Evolutionary conservation across 2,329 filamentous ascomycete genomes (phyloP).

Genomic region (Uncinocarpus reesii): DNA sequence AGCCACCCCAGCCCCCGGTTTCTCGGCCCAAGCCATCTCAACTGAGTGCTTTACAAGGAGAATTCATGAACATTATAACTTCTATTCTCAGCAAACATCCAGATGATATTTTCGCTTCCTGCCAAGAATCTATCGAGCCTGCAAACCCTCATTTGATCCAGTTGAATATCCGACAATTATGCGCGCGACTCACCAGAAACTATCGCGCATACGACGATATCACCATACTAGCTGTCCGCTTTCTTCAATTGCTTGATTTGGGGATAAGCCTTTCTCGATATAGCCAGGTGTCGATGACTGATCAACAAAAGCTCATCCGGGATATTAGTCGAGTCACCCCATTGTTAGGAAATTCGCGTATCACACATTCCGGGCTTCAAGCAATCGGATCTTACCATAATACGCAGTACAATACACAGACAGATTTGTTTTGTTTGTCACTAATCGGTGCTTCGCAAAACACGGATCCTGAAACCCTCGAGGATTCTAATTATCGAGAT

Average conservation of each 20-base stretch:
- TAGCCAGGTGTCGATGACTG: conserved; percentile 17
- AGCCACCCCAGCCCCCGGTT: conserved; percentile 56
- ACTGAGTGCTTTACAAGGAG: conserved; percentile 63
- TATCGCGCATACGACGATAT: conserved; percentile 81
- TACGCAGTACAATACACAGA: conserved; percentile 20
- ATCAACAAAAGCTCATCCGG: conserved; percentile 20
- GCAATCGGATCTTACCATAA: neutral
- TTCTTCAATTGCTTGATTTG: conserved; percentile 67
- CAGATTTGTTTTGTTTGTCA: conserved; percentile 31
- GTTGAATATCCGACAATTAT: conserved; percentile 56
- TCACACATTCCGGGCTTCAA: neutral
- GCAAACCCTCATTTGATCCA: conserved; percentile 36
- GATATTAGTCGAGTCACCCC: conserved; percentile 31
- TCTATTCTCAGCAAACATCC: conserved; percentile 42
- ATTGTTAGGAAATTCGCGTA: conserved; percentile 27
- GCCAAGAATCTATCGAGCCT: conserved; percentile 18
- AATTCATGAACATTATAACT: conserved; percentile 68
- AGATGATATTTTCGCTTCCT: conserved; percentile 23
- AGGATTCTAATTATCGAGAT: conserved; percentile 37
- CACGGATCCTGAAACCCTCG: conserved; percentile 31
- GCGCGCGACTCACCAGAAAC: conserved; percentile 55
- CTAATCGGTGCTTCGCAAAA: conserved; percentile 28
- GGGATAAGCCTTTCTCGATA: conserved; percentile 55
- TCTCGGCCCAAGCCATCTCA: conserved; percentile 61
- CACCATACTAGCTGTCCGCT: conserved; percentile 63